Evolutionary conservation across 2,329 filamentous ascomycete genomes (phyloP), one percentile per base, ranked within the genome.

Genomic region (Pseudogymnoascus sp.): DNA sequence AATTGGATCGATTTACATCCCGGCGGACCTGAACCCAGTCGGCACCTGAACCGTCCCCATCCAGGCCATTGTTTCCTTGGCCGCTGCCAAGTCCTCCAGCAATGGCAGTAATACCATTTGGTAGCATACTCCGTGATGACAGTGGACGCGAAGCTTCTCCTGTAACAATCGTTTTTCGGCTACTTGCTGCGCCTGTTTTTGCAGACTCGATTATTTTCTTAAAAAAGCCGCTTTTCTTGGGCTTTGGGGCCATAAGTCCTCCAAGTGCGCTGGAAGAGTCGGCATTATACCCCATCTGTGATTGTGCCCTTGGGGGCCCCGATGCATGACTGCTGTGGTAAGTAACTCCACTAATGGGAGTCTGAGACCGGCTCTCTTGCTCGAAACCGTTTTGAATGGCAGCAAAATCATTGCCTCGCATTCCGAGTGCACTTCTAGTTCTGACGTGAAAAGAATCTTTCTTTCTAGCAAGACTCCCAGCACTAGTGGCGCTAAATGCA

Each of bases 21-120:
- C 95, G 86, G 37, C 95, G 88, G 21, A 97, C 92, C 74, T 97
- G 93, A n/a, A 99, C 92, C 93, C 95, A 99, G 73, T 97, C 93
- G 12, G 90, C 83, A 1, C 80, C 78, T 25, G 73, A 68, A 31
- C 66, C 72, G 63, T 75, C 79, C 69, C 77, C 73, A 38, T 79
- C 82, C 5, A 89, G 75, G 1, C 89, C 77, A 66, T 86, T 84
- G 53, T 62, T 61, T 25, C 38, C 61, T 21, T 79, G 78, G 62
- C 72, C 76, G 63, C 68, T 72, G 2, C 65, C 66, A 60, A 66
- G 68, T 0, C 81, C 82, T 18, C 84, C 82, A 40, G 82, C 77
- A 59, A 89, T 83, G 0, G 78, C 78, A 12, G 78, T 80, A 6
- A 85, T 59, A 3, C 71, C 71, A 61, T 67, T 66, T 4, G 67